Conservation (phyloP, 2,329 filamentous ascomycete genomes). For the Penicillium capsulatum region DNA sequence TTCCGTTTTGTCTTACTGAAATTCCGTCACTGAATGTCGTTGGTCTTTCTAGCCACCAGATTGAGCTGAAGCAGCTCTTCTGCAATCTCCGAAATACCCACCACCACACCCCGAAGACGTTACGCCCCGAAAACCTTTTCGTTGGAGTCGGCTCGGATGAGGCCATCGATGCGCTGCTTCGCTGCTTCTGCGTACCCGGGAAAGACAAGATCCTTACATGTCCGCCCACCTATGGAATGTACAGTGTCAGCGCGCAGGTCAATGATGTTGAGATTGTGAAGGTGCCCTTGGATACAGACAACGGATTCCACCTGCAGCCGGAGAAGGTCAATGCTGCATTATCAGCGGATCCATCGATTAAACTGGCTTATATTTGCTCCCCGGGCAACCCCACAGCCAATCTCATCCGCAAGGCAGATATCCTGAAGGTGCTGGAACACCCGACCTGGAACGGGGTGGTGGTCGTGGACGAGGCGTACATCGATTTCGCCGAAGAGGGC, state of each 20-base stretch:
- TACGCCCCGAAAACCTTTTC: constrained; percentile 81
- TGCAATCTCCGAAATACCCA: constrained; percentile 82
- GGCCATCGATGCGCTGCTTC: constrained; percentile 88
- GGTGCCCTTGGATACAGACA: constrained; percentile 71
- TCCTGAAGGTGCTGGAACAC: constrained; percentile 72
- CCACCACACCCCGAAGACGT: constrained; percentile 66
- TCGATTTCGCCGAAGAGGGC: constrained; percentile 81
- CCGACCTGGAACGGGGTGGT: constrained; percentile 93
- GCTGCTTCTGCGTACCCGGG: constrained; percentile 86
- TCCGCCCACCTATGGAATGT: constrained; percentile 98
- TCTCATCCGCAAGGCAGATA: constrained; percentile 68
- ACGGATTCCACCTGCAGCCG: constrained; percentile 70
- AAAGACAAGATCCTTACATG: constrained; percentile 89
- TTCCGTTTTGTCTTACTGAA: not conserved
- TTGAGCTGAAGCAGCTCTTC: constrained; percentile 76
- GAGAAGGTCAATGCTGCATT: constrained; percentile 64
- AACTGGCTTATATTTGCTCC: constrained; percentile 87
- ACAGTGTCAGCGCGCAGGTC: constrained; percentile 85
- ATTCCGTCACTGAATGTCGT: not conserved
- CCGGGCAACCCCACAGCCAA: constrained; percentile 91
- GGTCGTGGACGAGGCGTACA: constrained; percentile 90
- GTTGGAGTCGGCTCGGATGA: constrained; percentile 95
- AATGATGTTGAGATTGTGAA: constrained; percentile 86
- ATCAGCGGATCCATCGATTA: constrained; percentile 63
- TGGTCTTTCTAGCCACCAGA: constrained; percentile 61